Percentiles rank a stretch among this genome's conserved stretches.
phyloP scores from a whole-genome alignment of 202 grass and related monocot species.

The Hordeum pubiflorum region DNA sequence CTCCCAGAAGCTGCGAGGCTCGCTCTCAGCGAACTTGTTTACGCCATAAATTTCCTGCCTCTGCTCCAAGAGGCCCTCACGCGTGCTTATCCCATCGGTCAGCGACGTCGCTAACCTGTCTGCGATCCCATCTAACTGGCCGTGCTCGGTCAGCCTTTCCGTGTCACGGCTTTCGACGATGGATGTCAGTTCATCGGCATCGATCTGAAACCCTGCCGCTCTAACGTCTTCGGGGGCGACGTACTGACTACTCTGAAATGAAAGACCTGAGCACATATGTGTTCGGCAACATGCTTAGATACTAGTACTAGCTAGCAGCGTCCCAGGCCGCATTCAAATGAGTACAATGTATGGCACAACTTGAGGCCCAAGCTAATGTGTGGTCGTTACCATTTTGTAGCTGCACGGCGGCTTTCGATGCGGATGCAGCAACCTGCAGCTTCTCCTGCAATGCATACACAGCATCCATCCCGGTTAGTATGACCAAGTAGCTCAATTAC shows the following conservation, averaged over 20 bases:
- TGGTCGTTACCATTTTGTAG: constrained; percentile 50
- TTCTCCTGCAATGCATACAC: constrained; percentile 52
- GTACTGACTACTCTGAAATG: constrained; percentile 46
- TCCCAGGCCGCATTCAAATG: constrained; percentile 6
- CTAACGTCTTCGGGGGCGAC: constrained; percentile 40
- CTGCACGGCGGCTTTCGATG: constrained; percentile 63
- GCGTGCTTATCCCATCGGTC: constrained; percentile 38
- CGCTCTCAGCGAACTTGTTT: constrained; percentile 75
- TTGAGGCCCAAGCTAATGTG: neutral
- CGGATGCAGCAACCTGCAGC: constrained; percentile 36
- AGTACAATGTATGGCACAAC: constrained; percentile 2
- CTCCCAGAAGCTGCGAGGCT: constrained; percentile 56
- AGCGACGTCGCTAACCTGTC: constrained; percentile 56
- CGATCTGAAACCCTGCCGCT: constrained; percentile 68
- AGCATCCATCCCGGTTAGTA: neutral
- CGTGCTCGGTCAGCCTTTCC: constrained; percentile 40
- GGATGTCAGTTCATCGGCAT: constrained; percentile 66
- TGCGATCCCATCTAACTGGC: constrained; percentile 42
- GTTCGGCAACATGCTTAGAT: constrained; percentile 37
- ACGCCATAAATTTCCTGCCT: constrained; percentile 57
- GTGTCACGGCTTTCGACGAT: constrained; percentile 60
- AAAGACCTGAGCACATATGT: constrained; percentile 57
- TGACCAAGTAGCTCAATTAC: neutral
- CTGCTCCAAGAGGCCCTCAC: constrained; percentile 29
- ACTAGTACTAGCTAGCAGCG: constrained; percentile 20